These are phyloP conservation scores for Syzygium syzygioides DNA, from an alignment of 441 rosid genomes.

Conservation along the genomic window DNA sequence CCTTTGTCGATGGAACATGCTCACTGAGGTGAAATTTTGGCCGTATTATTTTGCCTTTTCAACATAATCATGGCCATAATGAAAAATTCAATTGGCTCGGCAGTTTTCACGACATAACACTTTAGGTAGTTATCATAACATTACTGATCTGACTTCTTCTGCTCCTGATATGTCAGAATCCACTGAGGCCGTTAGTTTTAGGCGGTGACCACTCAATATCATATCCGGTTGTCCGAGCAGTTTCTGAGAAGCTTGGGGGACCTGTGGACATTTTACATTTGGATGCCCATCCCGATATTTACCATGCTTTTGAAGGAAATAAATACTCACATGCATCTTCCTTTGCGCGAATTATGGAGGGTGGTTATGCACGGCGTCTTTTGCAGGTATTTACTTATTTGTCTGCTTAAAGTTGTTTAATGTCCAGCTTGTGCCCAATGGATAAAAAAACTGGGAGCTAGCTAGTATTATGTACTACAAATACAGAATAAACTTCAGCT, in stretches of 20 bases:
- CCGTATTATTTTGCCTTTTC: not conserved
- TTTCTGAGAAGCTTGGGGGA: slow-evolving; percentile 95
- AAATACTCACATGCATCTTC: slow-evolving; percentile 96
- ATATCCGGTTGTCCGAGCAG: slow-evolving; percentile 89
- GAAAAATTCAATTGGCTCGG: not conserved
- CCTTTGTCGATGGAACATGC: not conserved
- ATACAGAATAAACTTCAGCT: not conserved
- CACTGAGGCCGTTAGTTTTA: slow-evolving; percentile 79
- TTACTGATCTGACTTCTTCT: not conserved
- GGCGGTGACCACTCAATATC: slow-evolving; percentile 99
- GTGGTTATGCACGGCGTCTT: slow-evolving; percentile 85
- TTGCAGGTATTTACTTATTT: slow-evolving; percentile 44
- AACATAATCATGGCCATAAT: not conserved
- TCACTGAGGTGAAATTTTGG: not conserved
- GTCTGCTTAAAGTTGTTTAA: not conserved
- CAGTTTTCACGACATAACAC: not conserved
- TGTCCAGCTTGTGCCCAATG: not conserved
- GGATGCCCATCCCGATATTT: slow-evolving; percentile 98
- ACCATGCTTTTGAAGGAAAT: slow-evolving; percentile 84
- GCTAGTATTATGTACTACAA: not conserved
- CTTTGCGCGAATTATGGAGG: slow-evolving; percentile 98
- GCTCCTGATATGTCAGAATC: slow-evolving; percentile 42
- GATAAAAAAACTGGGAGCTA: not conserved
- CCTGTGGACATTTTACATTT: slow-evolving; percentile 94
- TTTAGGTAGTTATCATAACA: not conserved